phyloP scores from a whole-genome alignment of 1,139 yeast genomes.

The Blastobotrys petasosporus region DNA sequence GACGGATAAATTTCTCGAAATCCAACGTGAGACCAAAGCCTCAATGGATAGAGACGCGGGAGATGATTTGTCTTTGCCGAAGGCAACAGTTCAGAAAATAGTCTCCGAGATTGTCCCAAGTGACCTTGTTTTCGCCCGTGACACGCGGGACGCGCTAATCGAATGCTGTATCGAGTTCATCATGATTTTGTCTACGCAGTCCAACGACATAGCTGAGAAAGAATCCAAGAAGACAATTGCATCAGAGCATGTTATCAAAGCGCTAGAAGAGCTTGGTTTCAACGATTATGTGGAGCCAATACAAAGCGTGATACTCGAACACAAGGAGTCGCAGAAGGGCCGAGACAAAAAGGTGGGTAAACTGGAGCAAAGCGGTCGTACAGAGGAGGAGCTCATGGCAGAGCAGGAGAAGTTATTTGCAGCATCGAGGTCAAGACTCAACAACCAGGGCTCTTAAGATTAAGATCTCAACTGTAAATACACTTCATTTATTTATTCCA shows the following conservation, averaged over 20 bases:
- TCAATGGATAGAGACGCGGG: constrained; percentile 31
- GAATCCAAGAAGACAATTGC: constrained; percentile 96
- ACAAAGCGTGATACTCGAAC: constrained; percentile 75
- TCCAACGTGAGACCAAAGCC: not conserved
- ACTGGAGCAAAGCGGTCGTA: constrained; percentile 83
- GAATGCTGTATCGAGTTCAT: constrained; percentile 95
- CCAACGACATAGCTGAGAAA: constrained; percentile 93
- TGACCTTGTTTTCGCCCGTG: constrained; percentile 83
- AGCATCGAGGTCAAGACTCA: constrained; percentile 61
- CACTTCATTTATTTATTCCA: not conserved
- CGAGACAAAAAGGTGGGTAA: constrained; percentile 90
- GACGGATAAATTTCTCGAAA: not conserved
- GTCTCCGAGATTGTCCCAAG: constrained; percentile 82
- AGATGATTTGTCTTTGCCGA: constrained; percentile 40
- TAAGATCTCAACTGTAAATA: not conserved
- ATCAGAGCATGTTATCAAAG: constrained; percentile 90
- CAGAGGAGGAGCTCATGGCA: constrained; percentile 84
- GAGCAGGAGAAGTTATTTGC: constrained; percentile 93
- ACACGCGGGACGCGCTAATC: constrained; percentile 90
- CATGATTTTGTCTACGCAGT: constrained; percentile 88
- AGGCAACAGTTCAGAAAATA: constrained; percentile 88
- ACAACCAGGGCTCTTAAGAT: constrained; percentile 20
- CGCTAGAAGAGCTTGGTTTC: constrained; percentile 83
- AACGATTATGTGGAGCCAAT: constrained; percentile 77
- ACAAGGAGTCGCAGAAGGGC: constrained; percentile 71